Conservation (phyloP, 805 yeast species). For the Starmerella apis region DNA sequence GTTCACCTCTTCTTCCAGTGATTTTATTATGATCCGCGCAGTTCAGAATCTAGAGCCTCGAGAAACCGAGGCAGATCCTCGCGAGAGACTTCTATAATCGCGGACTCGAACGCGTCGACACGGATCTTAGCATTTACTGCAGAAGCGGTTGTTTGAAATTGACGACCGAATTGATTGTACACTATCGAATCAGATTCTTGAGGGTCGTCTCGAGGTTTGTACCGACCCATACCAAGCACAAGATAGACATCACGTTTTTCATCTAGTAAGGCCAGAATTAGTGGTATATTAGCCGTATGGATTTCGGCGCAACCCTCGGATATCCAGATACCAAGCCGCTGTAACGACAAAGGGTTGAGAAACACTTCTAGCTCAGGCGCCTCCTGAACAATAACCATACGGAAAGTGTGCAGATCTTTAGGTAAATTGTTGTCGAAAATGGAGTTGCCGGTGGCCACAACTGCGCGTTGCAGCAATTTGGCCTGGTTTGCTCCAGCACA, state of each 20-base stretch:
- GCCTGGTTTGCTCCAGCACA: conserved; percentile 72
- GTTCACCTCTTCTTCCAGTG: not conserved
- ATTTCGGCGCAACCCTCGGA: conserved; percentile 79
- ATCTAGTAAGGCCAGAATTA: conserved; percentile 78
- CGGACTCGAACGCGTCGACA: conserved; percentile 89
- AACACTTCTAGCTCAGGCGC: conserved; percentile 73
- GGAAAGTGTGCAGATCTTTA: conserved; percentile 65
- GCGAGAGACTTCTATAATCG: conserved; percentile 78
- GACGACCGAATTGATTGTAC: conserved; percentile 71
- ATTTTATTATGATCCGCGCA: not conserved
- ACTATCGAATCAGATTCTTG: conserved; percentile 21
- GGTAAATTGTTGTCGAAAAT: conserved; percentile 71
- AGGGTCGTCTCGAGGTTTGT: conserved; percentile 45
- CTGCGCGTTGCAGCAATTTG: conserved; percentile 67
- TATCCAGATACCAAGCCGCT: conserved; percentile 83
- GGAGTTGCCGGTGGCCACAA: conserved; percentile 83
- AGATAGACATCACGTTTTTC: conserved; percentile 62
- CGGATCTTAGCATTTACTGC: conserved; percentile 79
- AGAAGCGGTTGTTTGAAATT: conserved; percentile 79
- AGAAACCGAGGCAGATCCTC: conserved; percentile 83
- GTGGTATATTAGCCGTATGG: conserved; percentile 55
- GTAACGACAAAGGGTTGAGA: conserved; percentile 73
- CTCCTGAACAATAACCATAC: conserved; percentile 80
- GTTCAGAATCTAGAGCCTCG: conserved; percentile 54
- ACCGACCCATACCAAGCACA: conserved; percentile 83